A percentile compares a stretch with the other conserved stretches of the same genome.
phyloP scores from a whole-genome alignment of 1,139 yeast species.

The Taphrina betulina region DNA sequence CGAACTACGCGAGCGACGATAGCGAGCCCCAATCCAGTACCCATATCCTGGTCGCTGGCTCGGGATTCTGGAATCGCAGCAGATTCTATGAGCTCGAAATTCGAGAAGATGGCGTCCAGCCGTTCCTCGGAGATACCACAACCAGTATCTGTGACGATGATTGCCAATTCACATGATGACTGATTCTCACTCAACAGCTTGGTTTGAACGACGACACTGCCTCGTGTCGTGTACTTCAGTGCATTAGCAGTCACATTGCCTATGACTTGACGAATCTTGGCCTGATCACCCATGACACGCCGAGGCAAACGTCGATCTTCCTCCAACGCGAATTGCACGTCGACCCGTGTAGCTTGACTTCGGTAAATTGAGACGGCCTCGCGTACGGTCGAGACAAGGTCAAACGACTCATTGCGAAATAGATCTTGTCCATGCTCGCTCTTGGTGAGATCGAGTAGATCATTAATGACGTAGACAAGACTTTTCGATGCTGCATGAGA shows the following conservation, averaged over 20 bases:
- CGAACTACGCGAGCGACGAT: slow-evolving; percentile 32
- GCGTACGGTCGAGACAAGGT: slow-evolving; percentile 15
- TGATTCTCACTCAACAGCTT: slow-evolving; percentile 2
- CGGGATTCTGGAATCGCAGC: slow-evolving; percentile 6
- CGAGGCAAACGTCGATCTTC: slow-evolving; percentile 58
- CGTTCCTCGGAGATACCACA: slow-evolving; percentile 28
- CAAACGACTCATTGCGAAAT: slow-evolving; percentile 27
- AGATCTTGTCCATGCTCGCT: slow-evolving; percentile 29
- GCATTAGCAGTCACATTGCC: slow-evolving; percentile 85
- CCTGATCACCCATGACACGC: slow-evolving; percentile 79
- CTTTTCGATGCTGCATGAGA: slow-evolving; percentile 30
- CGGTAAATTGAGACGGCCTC: slow-evolving; percentile 29
- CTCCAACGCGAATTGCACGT: slow-evolving; percentile 10
- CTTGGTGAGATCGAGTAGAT: slow-evolving; percentile 29
- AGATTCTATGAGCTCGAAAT: slow-evolving; percentile 22
- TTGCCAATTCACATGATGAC: slow-evolving; percentile 51
- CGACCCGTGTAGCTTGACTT: slow-evolving; percentile 17
- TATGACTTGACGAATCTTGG: slow-evolving; percentile 79
- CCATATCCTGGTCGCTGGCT: not conserved
- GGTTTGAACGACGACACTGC: slow-evolving; percentile 45
- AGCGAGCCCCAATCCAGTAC: slow-evolving; percentile 32
- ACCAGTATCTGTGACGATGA: slow-evolving; percentile 61
- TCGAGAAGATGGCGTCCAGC: slow-evolving; percentile 25
- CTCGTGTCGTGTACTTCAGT: slow-evolving; percentile 77
- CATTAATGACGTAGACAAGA: slow-evolving; percentile 32